Conservation (phyloP, 1,284 basidiomycete genomes). For the Cutaneotrichosporon cutaneum region DNA sequence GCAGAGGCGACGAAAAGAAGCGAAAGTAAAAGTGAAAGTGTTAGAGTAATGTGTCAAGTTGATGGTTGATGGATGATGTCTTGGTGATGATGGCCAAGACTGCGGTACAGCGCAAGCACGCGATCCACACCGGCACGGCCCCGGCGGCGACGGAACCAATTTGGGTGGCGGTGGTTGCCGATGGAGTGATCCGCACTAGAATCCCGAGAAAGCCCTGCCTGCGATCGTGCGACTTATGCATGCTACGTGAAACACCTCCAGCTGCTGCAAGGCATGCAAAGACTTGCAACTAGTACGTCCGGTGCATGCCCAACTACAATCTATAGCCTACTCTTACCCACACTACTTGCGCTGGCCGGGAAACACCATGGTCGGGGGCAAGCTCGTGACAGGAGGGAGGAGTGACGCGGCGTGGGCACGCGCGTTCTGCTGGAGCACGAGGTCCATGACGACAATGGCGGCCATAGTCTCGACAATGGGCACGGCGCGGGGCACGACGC, state of each 20-base stretch:
- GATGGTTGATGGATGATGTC: background rate
- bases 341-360: slow-evolving; percentile 41
- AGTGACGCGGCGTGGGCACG: slow-evolving; percentile 65
- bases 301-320: background rate
- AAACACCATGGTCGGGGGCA: slow-evolving; percentile 71
- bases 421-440: slow-evolving; percentile 80
- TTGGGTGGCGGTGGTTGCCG: background rate
- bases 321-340: background rate
- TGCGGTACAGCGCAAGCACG: background rate
- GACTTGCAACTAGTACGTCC: background rate
- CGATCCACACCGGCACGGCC: background rate
- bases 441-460: slow-evolving; percentile 90
- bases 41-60: background rate
- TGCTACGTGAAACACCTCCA: background rate
- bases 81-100: too few relatives aligned
- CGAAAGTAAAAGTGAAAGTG: background rate
- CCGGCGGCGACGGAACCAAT: background rate
- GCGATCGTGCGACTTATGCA: too few relatives aligned
- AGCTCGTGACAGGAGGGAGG: slow-evolving; percentile 73
- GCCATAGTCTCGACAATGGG: slow-evolving; percentile 99
- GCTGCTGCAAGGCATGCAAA: too few relatives aligned
- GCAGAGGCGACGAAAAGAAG: background rate
- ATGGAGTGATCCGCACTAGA: background rate
- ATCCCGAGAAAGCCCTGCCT: background rate
- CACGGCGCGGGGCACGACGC: slow-evolving; percentile 93